Conservation (phyloP, 2,329 filamentous ascomycete genomes). For the Scortechinia acanthostroma region DNA sequence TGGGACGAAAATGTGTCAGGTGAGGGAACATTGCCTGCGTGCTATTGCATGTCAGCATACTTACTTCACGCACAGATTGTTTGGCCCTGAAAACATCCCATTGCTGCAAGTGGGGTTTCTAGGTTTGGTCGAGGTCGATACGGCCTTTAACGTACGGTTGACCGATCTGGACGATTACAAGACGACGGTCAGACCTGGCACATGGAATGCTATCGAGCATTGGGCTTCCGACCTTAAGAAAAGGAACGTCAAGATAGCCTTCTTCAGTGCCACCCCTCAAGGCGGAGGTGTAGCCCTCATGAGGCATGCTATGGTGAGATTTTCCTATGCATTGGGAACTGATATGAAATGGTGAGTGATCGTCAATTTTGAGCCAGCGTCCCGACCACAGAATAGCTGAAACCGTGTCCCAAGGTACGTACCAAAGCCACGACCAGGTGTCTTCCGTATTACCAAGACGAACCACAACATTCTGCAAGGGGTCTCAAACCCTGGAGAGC, state of each 20-base stretch:
- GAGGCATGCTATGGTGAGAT: constrained; percentile 51
- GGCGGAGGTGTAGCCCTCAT: constrained; percentile 79
- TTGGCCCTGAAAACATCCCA: constrained; percentile 66
- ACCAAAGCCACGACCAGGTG: constrained; percentile 52
- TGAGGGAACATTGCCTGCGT: constrained; percentile 24
- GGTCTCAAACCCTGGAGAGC: constrained; percentile 39
- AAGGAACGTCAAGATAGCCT: constrained; percentile 63
- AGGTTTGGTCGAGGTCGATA: constrained; percentile 66
- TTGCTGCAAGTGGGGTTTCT: constrained; percentile 61
- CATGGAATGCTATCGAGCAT: constrained; percentile 59
- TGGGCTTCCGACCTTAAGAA: constrained; percentile 56
- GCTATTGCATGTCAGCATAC: constrained; percentile 5
- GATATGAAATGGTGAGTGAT: background rate
- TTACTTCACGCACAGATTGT: constrained; percentile 41
- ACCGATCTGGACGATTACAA: constrained; percentile 47
- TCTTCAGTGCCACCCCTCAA: constrained; percentile 75
- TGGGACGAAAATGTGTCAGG: constrained; percentile 73
- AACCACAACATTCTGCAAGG: constrained; percentile 66
- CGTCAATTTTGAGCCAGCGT: too few species aligned
- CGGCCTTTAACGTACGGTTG: constrained; percentile 54
- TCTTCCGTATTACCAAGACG: constrained; percentile 61
- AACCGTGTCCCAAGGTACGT: constrained; percentile 21
- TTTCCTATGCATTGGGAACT: background rate
- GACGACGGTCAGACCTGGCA: constrained; percentile 48
- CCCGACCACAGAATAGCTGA: too few species aligned